A percentile compares a stretch with the other conserved stretches of the same genome.
Evolutionary conservation across 2,329 filamentous ascomycete genomes (phyloP).

Genomic region (Lasiodiplodia sp.): DNA sequence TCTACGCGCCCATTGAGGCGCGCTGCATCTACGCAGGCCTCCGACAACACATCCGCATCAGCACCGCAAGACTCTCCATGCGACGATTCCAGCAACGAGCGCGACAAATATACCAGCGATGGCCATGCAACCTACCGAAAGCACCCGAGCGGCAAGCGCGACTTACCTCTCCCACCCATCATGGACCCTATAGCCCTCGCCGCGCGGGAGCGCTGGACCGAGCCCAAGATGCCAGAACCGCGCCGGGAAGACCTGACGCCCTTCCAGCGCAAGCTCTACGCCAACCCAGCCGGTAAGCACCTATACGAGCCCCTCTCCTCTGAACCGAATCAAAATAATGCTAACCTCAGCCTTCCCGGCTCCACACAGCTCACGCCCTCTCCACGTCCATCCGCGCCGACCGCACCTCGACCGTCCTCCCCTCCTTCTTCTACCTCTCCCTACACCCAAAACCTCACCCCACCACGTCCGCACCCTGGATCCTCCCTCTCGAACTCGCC

Average conservation of each 20-base stretch:
- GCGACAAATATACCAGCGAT: constrained; percentile 21
- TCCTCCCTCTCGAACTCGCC: constrained; percentile 55
- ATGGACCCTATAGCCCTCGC: constrained; percentile 54
- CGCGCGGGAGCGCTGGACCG: constrained; percentile 46
- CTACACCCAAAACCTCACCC: constrained; percentile 67
- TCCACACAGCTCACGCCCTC: constrained; percentile 64
- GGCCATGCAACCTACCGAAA: constrained; percentile 41
- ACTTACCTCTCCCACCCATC: constrained; percentile 57
- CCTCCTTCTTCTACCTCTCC: constrained; percentile 68
- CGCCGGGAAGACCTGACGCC: constrained; percentile 46
- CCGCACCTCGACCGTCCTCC: constrained; percentile 56
- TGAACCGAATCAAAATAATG: not conserved
- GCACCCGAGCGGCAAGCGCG: constrained; percentile 42
- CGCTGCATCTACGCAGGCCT: not conserved
- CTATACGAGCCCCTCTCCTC: not conserved
- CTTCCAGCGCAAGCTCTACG: constrained; percentile 65
- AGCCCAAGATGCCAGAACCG: constrained; percentile 53
- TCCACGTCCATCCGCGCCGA: constrained; percentile 67
- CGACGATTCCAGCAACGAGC: constrained; percentile 14
- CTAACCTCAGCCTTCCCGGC: constrained; percentile 7
- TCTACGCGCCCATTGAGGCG: not conserved
- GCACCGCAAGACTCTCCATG: constrained; percentile 2
- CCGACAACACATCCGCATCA: constrained; percentile 16
- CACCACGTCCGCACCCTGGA: constrained; percentile 61
- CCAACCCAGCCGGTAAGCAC: constrained; percentile 69